Base-by-base conservation (phyloP, 441 rosid species). In the Populus hybrid region DNA sequence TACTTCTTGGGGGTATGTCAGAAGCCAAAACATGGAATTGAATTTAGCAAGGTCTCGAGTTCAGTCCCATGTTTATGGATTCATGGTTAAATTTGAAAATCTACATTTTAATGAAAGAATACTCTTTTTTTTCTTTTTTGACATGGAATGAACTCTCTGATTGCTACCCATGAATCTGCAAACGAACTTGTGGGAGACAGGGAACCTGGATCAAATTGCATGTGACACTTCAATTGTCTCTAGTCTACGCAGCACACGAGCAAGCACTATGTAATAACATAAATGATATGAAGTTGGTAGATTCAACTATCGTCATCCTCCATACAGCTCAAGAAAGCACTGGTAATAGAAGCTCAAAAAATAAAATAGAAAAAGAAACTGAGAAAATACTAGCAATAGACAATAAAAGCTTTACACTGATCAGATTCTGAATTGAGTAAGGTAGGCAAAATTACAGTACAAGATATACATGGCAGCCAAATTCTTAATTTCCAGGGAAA, bases 401-500 rank as follows among this genome's bases (percentile, higher is more conserved):
- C 8, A 57, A 61, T 10, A 69, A 14, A 59, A 46, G 35, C 23
- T 68, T 68, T 8, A n/a, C 20, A 2, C 63, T 11, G 23, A 76
- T 54, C 32, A 76, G 72, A 78, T 59, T 67, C 59, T 57, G 38
- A 38, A 73, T n/a, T 78, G 32, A 23, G 76, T 32, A 24, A 61
- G 21, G 57, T 59, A 76, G 70, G 35, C 54, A 26, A 16, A 80
- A 69, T 21, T 23, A 76, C 40, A 71, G 61, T 77, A 30, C 57
- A 28, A 64, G 42, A 79, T 79, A 42, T 82, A 73, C 79, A 79
- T 2, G 59, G 79, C 78, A 84, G 77, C 81, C 72, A 79, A 81
- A 73, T 84, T 70, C 78, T 84, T 84, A 54, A 16, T 54, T 54
- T 76, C 72, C 75, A 68, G 30, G 69, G 11, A 66, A 75, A 64